phyloP scores from a whole-genome alignment of 768 basidiomycete species.

The Pleurotus djamor region DNA sequence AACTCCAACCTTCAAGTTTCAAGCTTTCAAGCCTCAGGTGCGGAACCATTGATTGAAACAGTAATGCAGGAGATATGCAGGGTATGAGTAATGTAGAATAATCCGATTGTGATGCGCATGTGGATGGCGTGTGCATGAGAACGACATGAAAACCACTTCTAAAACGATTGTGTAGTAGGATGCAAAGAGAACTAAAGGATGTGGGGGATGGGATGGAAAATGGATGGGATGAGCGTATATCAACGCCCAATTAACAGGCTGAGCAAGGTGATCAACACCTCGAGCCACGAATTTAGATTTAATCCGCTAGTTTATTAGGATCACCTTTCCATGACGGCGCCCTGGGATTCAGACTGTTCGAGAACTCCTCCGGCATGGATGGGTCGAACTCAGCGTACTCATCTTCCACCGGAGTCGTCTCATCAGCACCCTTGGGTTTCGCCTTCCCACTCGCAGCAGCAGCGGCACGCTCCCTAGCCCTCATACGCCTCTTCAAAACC shows the following conservation, averaged over 20 bases:
- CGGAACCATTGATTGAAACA: too few relatives aligned
- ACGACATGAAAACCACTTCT: neutral
- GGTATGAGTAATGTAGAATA: neutral
- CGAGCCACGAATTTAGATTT: neutral
- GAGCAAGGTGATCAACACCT: neutral
- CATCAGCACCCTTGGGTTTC: slow-evolving; percentile 21
- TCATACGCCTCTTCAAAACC: slow-evolving; percentile 55
- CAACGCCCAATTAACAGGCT: neutral
- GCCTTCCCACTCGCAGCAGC: slow-evolving; percentile 24
- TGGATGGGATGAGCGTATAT: neutral
- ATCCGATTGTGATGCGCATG: slow-evolving; percentile 5
- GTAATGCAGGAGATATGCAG: neutral
- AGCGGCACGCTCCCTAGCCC: slow-evolving; percentile 63
- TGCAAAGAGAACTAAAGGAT: neutral
- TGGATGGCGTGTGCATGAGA: neutral
- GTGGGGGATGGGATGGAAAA: neutral
- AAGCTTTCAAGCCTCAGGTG: too few relatives aligned
- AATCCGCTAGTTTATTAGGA: slow-evolving; percentile 1
- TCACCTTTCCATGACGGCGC: slow-evolving; percentile 1
- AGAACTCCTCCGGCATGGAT: slow-evolving; percentile 12
- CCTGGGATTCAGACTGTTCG: slow-evolving; percentile 6
- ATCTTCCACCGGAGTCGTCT: slow-evolving; percentile 18
- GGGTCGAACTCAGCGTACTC: slow-evolving; percentile 20
- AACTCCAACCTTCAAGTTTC: too few relatives aligned
- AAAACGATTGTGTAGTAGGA: neutral